Base-by-base conservation (phyloP, 2,329 filamentous ascomycete genomes). In the Claviceps sp. region DNA sequence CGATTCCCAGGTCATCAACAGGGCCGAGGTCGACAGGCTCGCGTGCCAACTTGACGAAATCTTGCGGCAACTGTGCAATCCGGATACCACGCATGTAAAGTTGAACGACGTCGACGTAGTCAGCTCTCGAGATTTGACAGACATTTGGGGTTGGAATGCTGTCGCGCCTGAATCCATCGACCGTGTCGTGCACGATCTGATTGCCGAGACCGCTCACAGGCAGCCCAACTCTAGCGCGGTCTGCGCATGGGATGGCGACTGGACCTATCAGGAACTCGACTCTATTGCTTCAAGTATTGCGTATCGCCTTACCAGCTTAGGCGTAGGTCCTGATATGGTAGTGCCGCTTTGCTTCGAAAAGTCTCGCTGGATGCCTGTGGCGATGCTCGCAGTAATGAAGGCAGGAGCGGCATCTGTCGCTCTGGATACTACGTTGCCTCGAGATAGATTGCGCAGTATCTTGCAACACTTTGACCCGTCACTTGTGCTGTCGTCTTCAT, bases 351-450 rank as follows among this genome's bases (percentile, higher is more conserved):
- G 47, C 43, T 61, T 62, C 26, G 55, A 58, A 22, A 64, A 64
- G 55, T 60, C 58, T 2, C 37, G 43, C 19, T 57, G 52, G 56
- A 56, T 57, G 34, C 43, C 56, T 3, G 55, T 62, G 1, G 56
- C 58, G 2, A 60, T 62, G 53, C 34, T 64, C 5, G 62, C 55
- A 34, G 56, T 63, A 4, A 49, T 64, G 30, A 60, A 62, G 48
- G 54, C 59, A 4, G 64, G 64, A n/a, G 60, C 56, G 11, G 61
- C 55, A n/a, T 65, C 60, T 42, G 56, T 61, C 2, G 57, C 59
- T 1, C 48, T 64, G 11, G 62, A 64, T 47, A 56, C 56, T 4
- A 55, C 57, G 10, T 54, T 60, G 38, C 60, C 63, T 10, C 37
- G 41, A n/a, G 47, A 50, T 5, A 53, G 57, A 3, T 47, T 59